Percentiles rank a stretch among this genome's conserved stretches.
Evolutionary conservation across 2,329 filamentous ascomycete species (phyloP).

Genomic region (Apiospora phragmitis): DNA sequence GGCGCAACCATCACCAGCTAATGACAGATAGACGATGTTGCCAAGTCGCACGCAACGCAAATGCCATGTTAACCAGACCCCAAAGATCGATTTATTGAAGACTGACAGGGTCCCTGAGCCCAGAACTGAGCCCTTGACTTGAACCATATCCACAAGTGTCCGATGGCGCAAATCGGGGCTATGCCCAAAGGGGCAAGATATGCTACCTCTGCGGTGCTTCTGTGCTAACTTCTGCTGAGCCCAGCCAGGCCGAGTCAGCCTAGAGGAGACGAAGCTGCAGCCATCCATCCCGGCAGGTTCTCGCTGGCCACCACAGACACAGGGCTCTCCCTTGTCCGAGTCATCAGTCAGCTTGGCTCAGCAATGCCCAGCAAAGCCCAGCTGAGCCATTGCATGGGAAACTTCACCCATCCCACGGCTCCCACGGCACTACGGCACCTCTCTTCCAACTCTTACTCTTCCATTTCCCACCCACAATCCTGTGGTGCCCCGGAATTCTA

Average conservation of each 20-base stretch:
- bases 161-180: background rate
- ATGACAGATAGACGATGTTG: too few relatives aligned
- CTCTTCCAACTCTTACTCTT: background rate
- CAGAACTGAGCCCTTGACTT: background rate
- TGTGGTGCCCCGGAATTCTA: background rate
- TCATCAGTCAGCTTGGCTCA: slow-evolving; percentile 13
- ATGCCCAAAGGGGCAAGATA: background rate
- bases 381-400: slow-evolving; percentile 1
- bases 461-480: background rate
- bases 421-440: background rate
- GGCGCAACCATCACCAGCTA: too few relatives aligned
- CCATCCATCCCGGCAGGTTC: slow-evolving; percentile 5
- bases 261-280: slow-evolving; percentile 1
- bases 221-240: background rate
- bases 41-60: too few relatives aligned
- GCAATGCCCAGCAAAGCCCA: background rate
- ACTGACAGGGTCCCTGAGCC: background rate
- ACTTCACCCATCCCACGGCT: background rate
- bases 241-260: background rate
- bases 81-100: background rate
- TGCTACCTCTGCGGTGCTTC: background rate
- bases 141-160: background rate
- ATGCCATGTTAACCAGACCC: background rate
- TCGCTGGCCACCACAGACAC: slow-evolving; percentile 3
- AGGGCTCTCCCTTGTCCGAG: slow-evolving; percentile 10